Percentiles rank a stretch among this genome's conserved stretches.
Evolutionary conservation across 306 rosid genomes (phyloP).

Genomic region (Cicer judaicum): DNA sequence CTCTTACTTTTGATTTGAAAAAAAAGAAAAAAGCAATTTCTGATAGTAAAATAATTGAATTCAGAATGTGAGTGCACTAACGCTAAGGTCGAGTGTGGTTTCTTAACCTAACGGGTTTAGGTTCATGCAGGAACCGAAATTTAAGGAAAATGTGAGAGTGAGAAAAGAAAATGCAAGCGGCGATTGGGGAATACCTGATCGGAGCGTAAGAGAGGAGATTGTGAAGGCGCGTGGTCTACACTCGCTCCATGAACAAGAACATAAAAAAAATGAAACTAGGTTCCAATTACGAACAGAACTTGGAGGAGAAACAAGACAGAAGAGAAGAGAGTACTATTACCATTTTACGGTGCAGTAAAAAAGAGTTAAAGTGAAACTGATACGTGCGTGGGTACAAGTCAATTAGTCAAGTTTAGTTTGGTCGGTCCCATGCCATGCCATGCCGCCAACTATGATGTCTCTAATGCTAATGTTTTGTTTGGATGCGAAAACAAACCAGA

Average conservation of each 20-base stretch:
- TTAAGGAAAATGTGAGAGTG: background rate
- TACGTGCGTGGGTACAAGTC: background rate
- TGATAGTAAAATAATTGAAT: conserved; percentile 2
- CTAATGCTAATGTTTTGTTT: background rate
- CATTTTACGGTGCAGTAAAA: conserved; percentile 27
- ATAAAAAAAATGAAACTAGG: background rate
- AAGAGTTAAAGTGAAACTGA: background rate
- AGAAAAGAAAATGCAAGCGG: conserved; percentile 17
- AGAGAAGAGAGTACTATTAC: background rate
- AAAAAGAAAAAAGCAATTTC: background rate
- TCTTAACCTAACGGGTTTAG: conserved; percentile 13
- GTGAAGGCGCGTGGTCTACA: conserved; percentile 21
- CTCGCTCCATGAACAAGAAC: conserved; percentile 16
- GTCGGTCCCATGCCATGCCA: background rate
- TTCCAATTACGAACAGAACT: background rate
- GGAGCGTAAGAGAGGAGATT: background rate
- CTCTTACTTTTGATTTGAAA: background rate
- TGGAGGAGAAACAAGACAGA: background rate
- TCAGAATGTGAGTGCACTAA: background rate
- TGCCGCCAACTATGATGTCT: background rate
- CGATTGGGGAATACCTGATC: conserved; percentile 39
- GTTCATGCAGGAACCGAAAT: background rate
- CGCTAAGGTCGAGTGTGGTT: background rate
- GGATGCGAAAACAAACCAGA: background rate
- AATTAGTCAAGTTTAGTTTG: background rate